These are phyloP conservation scores for Porodaedalea pini DNA, from an alignment of 1,284 basidiomycete genomes.

Conservation along the genomic window DNA sequence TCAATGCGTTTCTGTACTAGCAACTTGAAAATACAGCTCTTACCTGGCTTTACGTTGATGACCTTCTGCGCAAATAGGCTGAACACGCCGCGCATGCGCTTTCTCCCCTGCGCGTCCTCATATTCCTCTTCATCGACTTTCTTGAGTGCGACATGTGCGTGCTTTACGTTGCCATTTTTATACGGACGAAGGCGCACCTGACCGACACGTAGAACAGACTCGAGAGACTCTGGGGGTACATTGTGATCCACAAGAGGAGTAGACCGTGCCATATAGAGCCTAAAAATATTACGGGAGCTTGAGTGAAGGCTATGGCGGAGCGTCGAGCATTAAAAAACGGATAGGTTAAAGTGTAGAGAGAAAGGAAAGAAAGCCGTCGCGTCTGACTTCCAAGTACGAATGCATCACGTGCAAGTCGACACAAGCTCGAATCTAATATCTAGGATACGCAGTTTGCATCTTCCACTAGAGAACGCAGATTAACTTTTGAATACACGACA, in stretches of 20 bases:
- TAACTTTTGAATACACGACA: too few species aligned
- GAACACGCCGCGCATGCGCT: constrained; percentile 12
- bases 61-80: constrained; percentile 19
- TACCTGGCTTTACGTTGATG: constrained; percentile 18
- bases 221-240: neutral
- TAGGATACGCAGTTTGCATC: too few species aligned
- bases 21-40: neutral
- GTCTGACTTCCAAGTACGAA: too few species aligned
- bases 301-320: too few species aligned
- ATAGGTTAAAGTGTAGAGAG: too few species aligned
- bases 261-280: neutral
- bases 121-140: constrained; percentile 19
- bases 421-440: too few species aligned
- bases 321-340: too few species aligned
- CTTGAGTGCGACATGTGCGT: constrained; percentile 16
- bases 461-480: too few species aligned
- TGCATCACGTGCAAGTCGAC: too few species aligned
- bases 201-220: constrained; percentile 9
- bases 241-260: neutral
- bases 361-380: too few species aligned
- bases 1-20: neutral
- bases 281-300: too few species aligned
- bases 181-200: constrained; percentile 14
- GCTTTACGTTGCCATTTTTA: constrained; percentile 17
- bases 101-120: constrained; percentile 7